These are phyloP conservation scores for Delitschia confertaspora DNA, from an alignment of 495 filamentous ascomycete genomes.

Conservation along the genomic window DNA sequence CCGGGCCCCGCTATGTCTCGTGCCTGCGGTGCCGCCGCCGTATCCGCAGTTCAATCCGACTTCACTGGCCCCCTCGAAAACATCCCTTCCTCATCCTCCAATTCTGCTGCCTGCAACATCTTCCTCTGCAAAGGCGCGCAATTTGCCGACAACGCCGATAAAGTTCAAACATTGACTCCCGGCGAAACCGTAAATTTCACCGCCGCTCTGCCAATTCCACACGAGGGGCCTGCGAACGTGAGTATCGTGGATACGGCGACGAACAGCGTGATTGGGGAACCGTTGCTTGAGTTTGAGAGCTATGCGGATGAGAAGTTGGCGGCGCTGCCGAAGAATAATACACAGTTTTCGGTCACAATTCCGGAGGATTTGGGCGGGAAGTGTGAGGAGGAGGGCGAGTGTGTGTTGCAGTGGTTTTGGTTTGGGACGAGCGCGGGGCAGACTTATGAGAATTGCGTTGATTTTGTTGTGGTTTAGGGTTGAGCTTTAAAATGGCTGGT, in stretches of 20 bases:
- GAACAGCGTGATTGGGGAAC: conserved; percentile 11
- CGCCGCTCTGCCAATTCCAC: conserved; percentile 17
- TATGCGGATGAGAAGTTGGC: conserved; percentile 22
- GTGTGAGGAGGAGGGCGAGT: conserved; percentile 14
- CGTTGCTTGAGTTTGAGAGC: conserved; percentile 14
- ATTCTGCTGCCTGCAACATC: conserved; percentile 17
- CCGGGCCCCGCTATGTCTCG: conserved; percentile 8
- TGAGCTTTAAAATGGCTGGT: no score
- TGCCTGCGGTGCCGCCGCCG: conserved; percentile 12
- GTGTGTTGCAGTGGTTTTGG: conserved; percentile 22
- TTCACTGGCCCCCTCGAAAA: conserved; percentile 14
- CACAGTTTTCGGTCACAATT: conserved; percentile 15
- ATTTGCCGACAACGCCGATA: conserved; percentile 15
- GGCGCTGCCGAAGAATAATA: conserved; percentile 13
- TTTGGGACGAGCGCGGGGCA: conserved; percentile 16
- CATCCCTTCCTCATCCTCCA: conserved; percentile 4
- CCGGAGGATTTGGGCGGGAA: conserved; percentile 6
- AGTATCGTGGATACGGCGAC: conserved; percentile 15
- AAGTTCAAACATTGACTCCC: conserved; percentile 11
- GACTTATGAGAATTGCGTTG: conserved; percentile 25
- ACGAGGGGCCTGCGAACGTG: conserved; percentile 19
- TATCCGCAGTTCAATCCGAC: conserved; percentile 16
- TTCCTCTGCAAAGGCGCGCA: conserved; percentile 23
- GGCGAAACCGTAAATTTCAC: conserved; percentile 10
- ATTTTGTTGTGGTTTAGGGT: conserved; percentile 23